A percentile compares a stretch with the other conserved stretches of the same genome.
These are phyloP conservation scores for Aspergillus funiculosus DNA, from an alignment of 495 filamentous ascomycete species.

Conservation along the genomic window DNA sequence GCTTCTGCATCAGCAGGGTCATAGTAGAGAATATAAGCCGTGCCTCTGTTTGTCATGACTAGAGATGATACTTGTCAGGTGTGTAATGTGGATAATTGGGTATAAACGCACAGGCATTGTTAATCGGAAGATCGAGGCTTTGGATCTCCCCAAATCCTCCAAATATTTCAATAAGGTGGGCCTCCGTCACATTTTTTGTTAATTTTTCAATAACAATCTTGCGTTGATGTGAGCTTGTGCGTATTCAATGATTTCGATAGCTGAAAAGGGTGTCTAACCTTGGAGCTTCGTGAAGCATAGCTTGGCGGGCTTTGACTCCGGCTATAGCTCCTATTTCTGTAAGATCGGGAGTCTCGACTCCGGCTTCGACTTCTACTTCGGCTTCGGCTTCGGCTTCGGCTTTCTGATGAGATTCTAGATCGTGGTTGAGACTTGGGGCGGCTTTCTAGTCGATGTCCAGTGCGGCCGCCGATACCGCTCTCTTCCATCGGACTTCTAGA, in stretches of 20 bases:
- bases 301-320: slow-evolving; percentile 42
- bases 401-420: slow-evolving; percentile 27
- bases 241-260: not conserved
- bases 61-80: slow-evolving; percentile 14
- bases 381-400: slow-evolving; percentile 38
- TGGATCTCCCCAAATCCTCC: slow-evolving; percentile 79
- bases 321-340: slow-evolving; percentile 42
- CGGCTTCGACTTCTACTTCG: slow-evolving; percentile 28
- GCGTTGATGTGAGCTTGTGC: slow-evolving; percentile 5
- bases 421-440: slow-evolving; percentile 41
- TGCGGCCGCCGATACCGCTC: slow-evolving; percentile 29
- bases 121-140: slow-evolving; percentile 83
- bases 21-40: slow-evolving; percentile 86
- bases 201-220: slow-evolving; percentile 95
- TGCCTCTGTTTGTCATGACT: slow-evolving; percentile 89
- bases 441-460: slow-evolving; percentile 34
- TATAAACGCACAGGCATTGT: slow-evolving; percentile 63
- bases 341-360: slow-evolving; percentile 33
- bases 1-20: slow-evolving; percentile 73
- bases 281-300: slow-evolving; percentile 49
- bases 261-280: slow-evolving; percentile 35
- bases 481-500: slow-evolving; percentile 34
- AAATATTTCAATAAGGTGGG: slow-evolving; percentile 88
- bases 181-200: slow-evolving; percentile 89
- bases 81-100: not conserved